A percentile compares a stretch with the other conserved stretches of the same genome.
phyloP scores from a whole-genome alignment of 2,329 filamentous ascomycete species.

The Cryoendolithus antarcticus region DNA sequence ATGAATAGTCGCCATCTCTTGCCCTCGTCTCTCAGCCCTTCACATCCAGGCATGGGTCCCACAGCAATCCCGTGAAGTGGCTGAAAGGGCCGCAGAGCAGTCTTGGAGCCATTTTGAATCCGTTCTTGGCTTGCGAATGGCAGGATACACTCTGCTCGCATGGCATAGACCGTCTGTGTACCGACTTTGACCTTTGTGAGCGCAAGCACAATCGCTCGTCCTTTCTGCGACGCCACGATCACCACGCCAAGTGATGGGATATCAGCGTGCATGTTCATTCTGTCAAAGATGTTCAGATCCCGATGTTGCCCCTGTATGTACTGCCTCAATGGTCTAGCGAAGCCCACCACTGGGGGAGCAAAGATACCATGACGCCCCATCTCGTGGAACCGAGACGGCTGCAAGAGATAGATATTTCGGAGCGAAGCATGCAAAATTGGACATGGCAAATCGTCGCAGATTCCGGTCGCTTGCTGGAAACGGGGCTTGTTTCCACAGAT shows the following conservation, averaged over 20 bases:
- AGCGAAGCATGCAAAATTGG: constrained; percentile 30
- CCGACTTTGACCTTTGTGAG: constrained; percentile 34
- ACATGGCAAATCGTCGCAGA: constrained; percentile 23
- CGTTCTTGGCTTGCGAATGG: constrained; percentile 43
- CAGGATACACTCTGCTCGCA: constrained; percentile 45
- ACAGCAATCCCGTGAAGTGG: constrained; percentile 57
- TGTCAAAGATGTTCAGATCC: constrained; percentile 29
- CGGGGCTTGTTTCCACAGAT: constrained; percentile 17
- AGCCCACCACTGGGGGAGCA: constrained; percentile 22
- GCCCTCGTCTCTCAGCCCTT: constrained; percentile 16
- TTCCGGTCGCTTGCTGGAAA: constrained; percentile 12
- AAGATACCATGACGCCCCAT: constrained; percentile 3
- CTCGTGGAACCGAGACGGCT: constrained; percentile 16
- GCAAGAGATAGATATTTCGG: constrained; percentile 32
- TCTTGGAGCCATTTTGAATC: constrained; percentile 6
- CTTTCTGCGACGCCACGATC: constrained; percentile 53
- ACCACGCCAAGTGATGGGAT: constrained; percentile 60
- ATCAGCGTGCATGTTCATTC: constrained; percentile 50
- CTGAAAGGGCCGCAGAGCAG: constrained; percentile 31
- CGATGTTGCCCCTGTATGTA: constrained; percentile 16
- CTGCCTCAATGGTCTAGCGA: constrained; percentile 25
- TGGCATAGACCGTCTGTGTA: constrained; percentile 25
- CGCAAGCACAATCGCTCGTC: constrained; percentile 50
- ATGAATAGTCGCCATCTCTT: constrained; percentile 55
- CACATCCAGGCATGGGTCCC: constrained; percentile 45